Conservation (phyloP, 257 asterid species). For the Plantago elongata region DNA sequence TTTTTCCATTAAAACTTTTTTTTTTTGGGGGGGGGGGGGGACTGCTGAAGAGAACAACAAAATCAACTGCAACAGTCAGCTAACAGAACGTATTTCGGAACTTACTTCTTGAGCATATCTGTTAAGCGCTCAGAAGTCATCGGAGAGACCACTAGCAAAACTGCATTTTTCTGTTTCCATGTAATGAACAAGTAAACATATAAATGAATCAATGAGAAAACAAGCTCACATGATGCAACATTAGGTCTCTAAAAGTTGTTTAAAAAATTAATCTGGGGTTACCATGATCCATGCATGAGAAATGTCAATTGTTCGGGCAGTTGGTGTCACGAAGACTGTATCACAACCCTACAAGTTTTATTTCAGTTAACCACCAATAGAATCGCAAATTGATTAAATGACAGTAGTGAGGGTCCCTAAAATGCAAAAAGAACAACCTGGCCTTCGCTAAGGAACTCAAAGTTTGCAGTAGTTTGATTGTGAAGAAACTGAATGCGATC, state of each 20-base stretch:
- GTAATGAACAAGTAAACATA: constrained; percentile 14
- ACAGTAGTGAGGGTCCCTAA: background rate
- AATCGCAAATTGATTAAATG: background rate
- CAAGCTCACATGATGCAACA: constrained; percentile 14
- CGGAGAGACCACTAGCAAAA: constrained; percentile 78
- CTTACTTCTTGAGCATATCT: constrained; percentile 82
- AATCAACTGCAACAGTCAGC: constrained; percentile 11
- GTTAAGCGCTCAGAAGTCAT: constrained; percentile 58
- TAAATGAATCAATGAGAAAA: constrained; percentile 8
- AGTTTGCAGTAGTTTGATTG: constrained; percentile 95
- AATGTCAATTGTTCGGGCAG: constrained; percentile 94
- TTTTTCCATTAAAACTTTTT: too few relatives aligned
- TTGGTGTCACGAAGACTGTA: constrained; percentile 90
- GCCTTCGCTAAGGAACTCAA: constrained; percentile 77
- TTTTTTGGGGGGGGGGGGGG: background rate
- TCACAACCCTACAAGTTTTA: constrained; percentile 73
- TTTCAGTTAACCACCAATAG: constrained; percentile 14
- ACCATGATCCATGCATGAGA: constrained; percentile 95
- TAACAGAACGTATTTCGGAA: constrained; percentile 15
- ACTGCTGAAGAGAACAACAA: constrained; percentile 11
- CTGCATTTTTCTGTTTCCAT: constrained; percentile 75
- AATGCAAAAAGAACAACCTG: constrained; percentile 50
- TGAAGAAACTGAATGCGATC: constrained; percentile 91
- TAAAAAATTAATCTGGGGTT: constrained; percentile 24
- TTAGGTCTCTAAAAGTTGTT: constrained; percentile 10